Evolutionary conservation across 2,329 filamentous ascomycete genomes (phyloP).

Genomic region (Aspergillus sp.): DNA sequence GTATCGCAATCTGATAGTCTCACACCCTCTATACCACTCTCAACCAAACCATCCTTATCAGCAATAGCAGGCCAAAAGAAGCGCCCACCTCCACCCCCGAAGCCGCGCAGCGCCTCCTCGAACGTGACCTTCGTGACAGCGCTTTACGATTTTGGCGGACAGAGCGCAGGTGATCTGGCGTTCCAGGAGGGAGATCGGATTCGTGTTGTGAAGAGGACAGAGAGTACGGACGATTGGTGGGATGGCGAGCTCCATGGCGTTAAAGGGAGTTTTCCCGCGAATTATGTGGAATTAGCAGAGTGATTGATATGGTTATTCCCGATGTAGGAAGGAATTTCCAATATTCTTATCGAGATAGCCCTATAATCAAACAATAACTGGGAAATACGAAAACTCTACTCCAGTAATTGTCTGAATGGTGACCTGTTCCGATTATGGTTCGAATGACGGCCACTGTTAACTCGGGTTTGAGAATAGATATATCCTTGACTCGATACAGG

Average conservation of each 20-base stretch:
- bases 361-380: not conserved
- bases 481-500: not conserved
- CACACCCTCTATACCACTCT: slow-evolving; percentile 23
- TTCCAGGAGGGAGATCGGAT: slow-evolving; percentile 79
- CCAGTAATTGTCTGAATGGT: not conserved
- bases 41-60: slow-evolving; percentile 26
- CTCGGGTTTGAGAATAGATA: not conserved
- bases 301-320: not conserved
- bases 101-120: slow-evolving; percentile 52
- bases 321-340: not conserved
- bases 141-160: slow-evolving; percentile 71
- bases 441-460: not conserved
- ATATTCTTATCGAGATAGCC: not conserved
- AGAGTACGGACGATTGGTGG: slow-evolving; percentile 85
- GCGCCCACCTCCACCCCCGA: slow-evolving; percentile 72
- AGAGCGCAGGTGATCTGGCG: slow-evolving; percentile 67
- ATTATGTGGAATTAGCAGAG: slow-evolving; percentile 63
- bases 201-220: slow-evolving; percentile 73
- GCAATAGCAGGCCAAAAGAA: slow-evolving; percentile 64
- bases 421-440: not conserved
- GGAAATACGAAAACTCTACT: not conserved
- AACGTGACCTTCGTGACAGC: slow-evolving; percentile 63
- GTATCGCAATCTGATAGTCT: slow-evolving; percentile 28
- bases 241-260: slow-evolving; percentile 70
- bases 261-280: slow-evolving; percentile 76